Conservation (phyloP, 2,329 filamentous ascomycete genomes). For the Ilyonectria robusta region DNA sequence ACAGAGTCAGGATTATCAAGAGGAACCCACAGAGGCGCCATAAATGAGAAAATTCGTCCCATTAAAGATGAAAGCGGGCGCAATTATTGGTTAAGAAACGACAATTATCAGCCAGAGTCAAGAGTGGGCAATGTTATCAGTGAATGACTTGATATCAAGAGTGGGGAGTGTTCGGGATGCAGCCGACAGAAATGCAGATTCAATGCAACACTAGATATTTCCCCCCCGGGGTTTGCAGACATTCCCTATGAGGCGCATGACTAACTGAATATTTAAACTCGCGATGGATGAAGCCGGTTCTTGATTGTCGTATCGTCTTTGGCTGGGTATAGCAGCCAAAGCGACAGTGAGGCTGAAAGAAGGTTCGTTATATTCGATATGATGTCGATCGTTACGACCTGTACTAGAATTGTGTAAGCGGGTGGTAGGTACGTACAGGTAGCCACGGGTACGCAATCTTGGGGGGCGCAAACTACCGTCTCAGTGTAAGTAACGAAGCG, state of each 20-base stretch:
- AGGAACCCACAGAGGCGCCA: not conserved
- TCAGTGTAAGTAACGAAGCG: too few species aligned
- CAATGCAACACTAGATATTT: not conserved
- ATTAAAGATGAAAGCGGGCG: slow-evolving; percentile 9
- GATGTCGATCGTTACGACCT: too few species aligned
- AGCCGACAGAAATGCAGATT: not conserved
- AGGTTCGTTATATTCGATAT: too few species aligned
- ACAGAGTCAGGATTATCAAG: slow-evolving; percentile 4
- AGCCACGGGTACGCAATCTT: too few species aligned
- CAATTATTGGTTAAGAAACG: not conserved
- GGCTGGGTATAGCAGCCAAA: too few species aligned
- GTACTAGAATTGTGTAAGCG: too few species aligned
- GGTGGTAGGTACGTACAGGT: too few species aligned
- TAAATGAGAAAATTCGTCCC: slow-evolving; percentile 7
- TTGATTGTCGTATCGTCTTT: too few species aligned
- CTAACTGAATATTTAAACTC: not conserved
- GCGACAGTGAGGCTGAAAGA: too few species aligned
- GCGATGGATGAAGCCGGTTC: not conserved
- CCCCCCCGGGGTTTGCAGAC: not conserved
- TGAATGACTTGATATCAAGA: slow-evolving; percentile 15
- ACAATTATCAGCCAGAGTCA: slow-evolving; percentile 8
- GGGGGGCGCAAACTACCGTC: too few species aligned
- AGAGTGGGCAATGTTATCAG: slow-evolving; percentile 27
- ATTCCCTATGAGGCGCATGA: not conserved
- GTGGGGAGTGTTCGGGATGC: slow-evolving; percentile 15